These are phyloP conservation scores for Alternaria alternata DNA, from an alignment of 2,329 filamentous ascomycete species.

Conservation along the genomic window DNA sequence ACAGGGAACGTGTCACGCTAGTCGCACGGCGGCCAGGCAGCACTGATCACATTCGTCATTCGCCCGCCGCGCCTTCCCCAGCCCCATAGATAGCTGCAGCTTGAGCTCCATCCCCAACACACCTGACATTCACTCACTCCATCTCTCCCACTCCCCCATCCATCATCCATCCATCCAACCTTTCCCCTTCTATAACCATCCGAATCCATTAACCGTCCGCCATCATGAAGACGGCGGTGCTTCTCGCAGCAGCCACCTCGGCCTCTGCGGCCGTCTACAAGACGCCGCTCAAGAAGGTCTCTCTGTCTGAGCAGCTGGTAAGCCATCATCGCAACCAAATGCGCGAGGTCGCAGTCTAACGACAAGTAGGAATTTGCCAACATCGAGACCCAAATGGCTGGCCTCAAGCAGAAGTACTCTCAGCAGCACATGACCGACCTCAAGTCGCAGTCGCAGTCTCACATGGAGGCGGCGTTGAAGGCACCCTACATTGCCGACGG, in stretches of 20 bases:
- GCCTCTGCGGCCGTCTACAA: slow-evolving; percentile 89
- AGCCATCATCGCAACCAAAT: slow-evolving; percentile 50
- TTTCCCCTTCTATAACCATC: slow-evolving; percentile 6
- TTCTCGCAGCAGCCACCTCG: slow-evolving; percentile 81
- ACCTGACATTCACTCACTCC: slow-evolving; percentile 9
- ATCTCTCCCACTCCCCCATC: slow-evolving; percentile 14
- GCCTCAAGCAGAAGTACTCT: slow-evolving; percentile 88
- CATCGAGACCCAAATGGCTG: slow-evolving; percentile 81
- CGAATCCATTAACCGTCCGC: slow-evolving; percentile 7
- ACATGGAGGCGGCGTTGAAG: slow-evolving; percentile 81
- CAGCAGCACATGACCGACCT: slow-evolving; percentile 73
- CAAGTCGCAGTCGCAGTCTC: slow-evolving; percentile 70
- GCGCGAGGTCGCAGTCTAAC: slow-evolving; percentile 11
- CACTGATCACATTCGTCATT: slow-evolving; percentile 17
- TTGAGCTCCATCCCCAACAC: slow-evolving; percentile 19
- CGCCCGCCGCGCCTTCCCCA: slow-evolving; percentile 15
- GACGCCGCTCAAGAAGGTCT: slow-evolving; percentile 97
- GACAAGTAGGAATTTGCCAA: slow-evolving; percentile 72
- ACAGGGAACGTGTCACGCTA: slow-evolving; percentile 20
- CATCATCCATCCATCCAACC: slow-evolving; percentile 17
- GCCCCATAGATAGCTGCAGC: slow-evolving; percentile 23
- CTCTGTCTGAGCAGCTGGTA: slow-evolving; percentile 91
- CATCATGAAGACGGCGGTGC: slow-evolving; percentile 83
- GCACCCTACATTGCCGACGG: slow-evolving; percentile 72
- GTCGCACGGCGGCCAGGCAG: slow-evolving; percentile 11